Conservation (phyloP, 768 basidiomycete genomes). For the Candolleomyces aberdarensis region DNA sequence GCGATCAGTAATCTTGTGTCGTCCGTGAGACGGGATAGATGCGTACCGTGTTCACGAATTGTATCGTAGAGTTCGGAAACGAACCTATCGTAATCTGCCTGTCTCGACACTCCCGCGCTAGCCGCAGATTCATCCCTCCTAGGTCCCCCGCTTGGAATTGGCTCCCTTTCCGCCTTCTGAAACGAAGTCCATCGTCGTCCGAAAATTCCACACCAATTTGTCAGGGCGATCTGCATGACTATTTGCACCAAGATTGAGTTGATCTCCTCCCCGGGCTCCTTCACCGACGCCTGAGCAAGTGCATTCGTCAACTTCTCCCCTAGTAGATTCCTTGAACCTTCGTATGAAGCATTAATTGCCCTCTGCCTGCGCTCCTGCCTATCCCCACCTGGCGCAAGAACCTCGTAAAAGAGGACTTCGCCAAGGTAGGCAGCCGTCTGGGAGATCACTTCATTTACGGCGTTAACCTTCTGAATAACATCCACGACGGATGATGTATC, state of each 20-base stretch:
- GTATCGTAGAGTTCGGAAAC: slow-evolving; percentile 27
- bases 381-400: slow-evolving; percentile 2
- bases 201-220: neutral
- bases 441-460: slow-evolving; percentile 50
- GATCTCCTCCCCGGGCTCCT: neutral
- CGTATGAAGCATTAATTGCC: neutral
- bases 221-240: slow-evolving; percentile 4
- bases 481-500: slow-evolving; percentile 44
- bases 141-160: neutral
- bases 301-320: neutral
- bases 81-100: slow-evolving; percentile 14
- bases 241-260: slow-evolving; percentile 6
- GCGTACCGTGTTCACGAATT: slow-evolving; percentile 36
- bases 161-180: neutral
- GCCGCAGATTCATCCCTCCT: slow-evolving; percentile 1
- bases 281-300: slow-evolving; percentile 1
- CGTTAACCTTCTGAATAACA: slow-evolving; percentile 37
- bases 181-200: neutral
- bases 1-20: slow-evolving; percentile 11
- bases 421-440: slow-evolving; percentile 46
- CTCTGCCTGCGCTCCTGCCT: slow-evolving; percentile 2
- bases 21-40: slow-evolving; percentile 32
- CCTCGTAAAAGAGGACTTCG: slow-evolving; percentile 31
- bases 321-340: slow-evolving; percentile 26
- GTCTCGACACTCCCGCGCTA: slow-evolving; percentile 14